Conservation (phyloP, 805 yeast species). For the Candida sakaeoensis region DNA sequence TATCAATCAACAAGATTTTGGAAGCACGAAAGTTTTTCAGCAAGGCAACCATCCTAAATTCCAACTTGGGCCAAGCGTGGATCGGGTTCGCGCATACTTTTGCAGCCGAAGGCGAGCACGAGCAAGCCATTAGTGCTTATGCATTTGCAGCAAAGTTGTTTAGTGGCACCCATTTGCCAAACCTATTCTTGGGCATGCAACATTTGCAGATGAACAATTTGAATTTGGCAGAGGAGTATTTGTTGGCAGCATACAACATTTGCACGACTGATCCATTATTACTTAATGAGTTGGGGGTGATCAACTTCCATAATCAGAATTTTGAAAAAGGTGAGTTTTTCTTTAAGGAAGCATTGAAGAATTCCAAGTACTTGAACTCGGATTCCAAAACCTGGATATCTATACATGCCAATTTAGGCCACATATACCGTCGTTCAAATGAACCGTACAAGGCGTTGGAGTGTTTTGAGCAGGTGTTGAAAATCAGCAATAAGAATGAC, state of each 20-base stretch:
- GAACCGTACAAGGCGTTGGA: constrained; percentile 62
- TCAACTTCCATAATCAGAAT: constrained; percentile 74
- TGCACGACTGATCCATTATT: constrained; percentile 85
- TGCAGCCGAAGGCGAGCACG: constrained; percentile 98
- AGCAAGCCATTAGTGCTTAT: constrained; percentile 95
- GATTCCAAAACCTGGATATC: constrained; percentile 84
- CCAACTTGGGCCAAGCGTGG: constrained; percentile 95
- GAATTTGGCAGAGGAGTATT: constrained; percentile 80
- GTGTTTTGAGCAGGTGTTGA: constrained; percentile 74
- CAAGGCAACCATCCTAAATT: constrained; percentile 82
- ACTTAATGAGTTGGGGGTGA: constrained; percentile 89
- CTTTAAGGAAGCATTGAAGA: constrained; percentile 66
- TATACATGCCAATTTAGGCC: constrained; percentile 83
- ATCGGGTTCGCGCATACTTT: constrained; percentile 97
- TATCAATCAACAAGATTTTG: constrained; percentile 63
- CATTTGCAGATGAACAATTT: constrained; percentile 83
- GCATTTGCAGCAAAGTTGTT: constrained; percentile 92
- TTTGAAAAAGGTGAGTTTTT: constrained; percentile 64
- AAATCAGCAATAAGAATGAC: constrained; percentile 64
- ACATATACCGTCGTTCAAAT: constrained; percentile 71
- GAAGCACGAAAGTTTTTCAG: constrained; percentile 89
- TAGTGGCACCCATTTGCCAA: constrained; percentile 87
- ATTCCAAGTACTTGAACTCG: constrained; percentile 64
- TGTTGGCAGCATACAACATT: constrained; percentile 66
- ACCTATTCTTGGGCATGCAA: constrained; percentile 92